Conservation (phyloP, 108 stramenopile species). For the Skeletonema grethae region DNA sequence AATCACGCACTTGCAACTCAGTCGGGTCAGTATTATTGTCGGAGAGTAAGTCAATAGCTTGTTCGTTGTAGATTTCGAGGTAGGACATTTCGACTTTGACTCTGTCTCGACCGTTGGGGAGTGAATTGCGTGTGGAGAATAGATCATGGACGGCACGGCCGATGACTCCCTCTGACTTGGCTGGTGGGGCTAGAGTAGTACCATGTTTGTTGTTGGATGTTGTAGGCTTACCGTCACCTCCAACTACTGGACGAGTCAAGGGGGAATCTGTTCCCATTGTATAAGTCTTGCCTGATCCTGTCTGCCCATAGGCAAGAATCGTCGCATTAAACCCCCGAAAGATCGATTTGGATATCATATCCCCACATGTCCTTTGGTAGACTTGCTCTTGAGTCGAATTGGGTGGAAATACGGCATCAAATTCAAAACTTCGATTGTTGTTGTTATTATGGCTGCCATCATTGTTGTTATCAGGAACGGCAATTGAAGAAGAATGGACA, state of each 20-base stretch:
- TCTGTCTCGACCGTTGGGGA: constrained; percentile 23
- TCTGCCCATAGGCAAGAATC: constrained; percentile 98
- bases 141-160: constrained; percentile 61
- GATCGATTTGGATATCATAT: constrained; percentile 61
- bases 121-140: constrained; percentile 24
- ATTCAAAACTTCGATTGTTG: constrained; percentile 64
- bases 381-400: constrained; percentile 76
- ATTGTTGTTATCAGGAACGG: neutral
- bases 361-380: constrained; percentile 73
- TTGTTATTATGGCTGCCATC: neutral
- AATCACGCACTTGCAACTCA: constrained; percentile 52
- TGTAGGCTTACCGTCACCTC: too few species aligned
- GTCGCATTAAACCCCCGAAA: constrained; percentile 97
- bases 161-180: constrained; percentile 54
- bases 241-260: too few species aligned
- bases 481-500: constrained; percentile 2
- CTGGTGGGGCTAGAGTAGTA: constrained; percentile 12
- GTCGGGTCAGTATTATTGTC: neutral
- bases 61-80: constrained; percentile 76
- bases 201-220: neutral
- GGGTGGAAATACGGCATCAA: constrained; percentile 91
- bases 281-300: constrained; percentile 85
- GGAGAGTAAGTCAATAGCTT: constrained; percentile 52
- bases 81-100: constrained; percentile 64
- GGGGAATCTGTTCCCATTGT: too few species aligned